These are phyloP conservation scores for Candida vaughaniae DNA, from an alignment of 805 yeast genomes.

Conservation along the genomic window DNA sequence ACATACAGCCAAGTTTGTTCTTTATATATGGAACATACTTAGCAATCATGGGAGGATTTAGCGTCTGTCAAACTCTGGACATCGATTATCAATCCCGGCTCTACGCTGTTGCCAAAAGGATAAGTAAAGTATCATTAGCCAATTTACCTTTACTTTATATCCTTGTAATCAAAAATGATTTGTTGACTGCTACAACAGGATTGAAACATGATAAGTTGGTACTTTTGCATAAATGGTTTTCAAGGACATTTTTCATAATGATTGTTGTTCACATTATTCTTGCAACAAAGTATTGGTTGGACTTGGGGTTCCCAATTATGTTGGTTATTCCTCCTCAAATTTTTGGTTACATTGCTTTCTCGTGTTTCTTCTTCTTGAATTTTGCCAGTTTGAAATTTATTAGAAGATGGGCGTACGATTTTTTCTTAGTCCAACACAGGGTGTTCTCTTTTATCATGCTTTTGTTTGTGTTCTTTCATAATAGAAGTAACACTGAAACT, in stretches of 20 bases:
- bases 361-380: constrained; percentile 33
- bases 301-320: constrained; percentile 36
- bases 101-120: constrained; percentile 43
- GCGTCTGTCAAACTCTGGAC: constrained; percentile 33
- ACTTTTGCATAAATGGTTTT: constrained; percentile 46
- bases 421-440: constrained; percentile 45
- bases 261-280: constrained; percentile 36
- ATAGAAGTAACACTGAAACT: constrained; percentile 27
- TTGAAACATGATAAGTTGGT: constrained; percentile 38
- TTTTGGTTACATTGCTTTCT: constrained; percentile 49
- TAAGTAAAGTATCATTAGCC: constrained; percentile 40
- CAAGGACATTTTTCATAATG: constrained; percentile 37
- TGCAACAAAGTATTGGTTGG: constrained; percentile 40
- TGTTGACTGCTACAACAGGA: constrained; percentile 40
- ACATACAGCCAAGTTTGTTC: constrained; percentile 43
- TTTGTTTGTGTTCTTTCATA: constrained; percentile 42
- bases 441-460: constrained; percentile 42
- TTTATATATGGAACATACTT: constrained; percentile 26
- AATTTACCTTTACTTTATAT: constrained; percentile 39
- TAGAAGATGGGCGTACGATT: constrained; percentile 40
- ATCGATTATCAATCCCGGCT: constrained; percentile 36
- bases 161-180: constrained; percentile 39
- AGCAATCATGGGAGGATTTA: constrained; percentile 28
- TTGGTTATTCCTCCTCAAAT: constrained; percentile 47
- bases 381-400: constrained; percentile 36